Conservation (phyloP, 2,329 filamentous ascomycete genomes). For the Epichloe glyceriae region DNA sequence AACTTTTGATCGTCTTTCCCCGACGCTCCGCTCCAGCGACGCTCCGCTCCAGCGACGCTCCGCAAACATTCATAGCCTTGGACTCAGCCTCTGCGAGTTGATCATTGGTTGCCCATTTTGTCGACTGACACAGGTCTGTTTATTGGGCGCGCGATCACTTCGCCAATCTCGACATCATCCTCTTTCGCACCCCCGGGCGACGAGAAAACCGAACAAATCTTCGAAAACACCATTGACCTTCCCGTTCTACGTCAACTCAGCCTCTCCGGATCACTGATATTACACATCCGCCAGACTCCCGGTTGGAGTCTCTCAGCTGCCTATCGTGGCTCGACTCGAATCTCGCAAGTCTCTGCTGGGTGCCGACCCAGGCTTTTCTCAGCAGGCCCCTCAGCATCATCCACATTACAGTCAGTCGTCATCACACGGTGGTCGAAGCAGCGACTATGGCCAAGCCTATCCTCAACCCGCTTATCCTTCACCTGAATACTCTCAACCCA, state of each 20-base stretch:
- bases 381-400: slow-evolving; percentile 15
- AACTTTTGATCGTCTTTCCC: background rate
- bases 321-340: slow-evolving; percentile 28
- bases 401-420: slow-evolving; percentile 12
- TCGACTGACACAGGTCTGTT: background rate
- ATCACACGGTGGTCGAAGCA: slow-evolving; percentile 6
- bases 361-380: slow-evolving; percentile 24
- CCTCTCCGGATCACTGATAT: background rate
- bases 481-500: slow-evolving; percentile 14
- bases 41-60: too few relatives aligned
- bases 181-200: background rate
- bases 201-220: background rate
- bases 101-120: background rate
- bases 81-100: background rate
- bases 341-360: slow-evolving; percentile 28
- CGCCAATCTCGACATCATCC: background rate
- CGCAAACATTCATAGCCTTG: background rate
- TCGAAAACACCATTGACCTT: background rate
- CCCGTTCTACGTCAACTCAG: background rate
- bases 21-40: too few relatives aligned
- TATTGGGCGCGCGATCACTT: background rate
- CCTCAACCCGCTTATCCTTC: slow-evolving; percentile 19
- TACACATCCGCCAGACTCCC: slow-evolving; percentile 17
- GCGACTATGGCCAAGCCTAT: slow-evolving; percentile 21
- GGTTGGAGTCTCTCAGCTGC: slow-evolving; percentile 21